Evolutionary conservation across 2,329 filamentous ascomycete species (phyloP).

Genomic region (Boeremia lycopersici): DNA sequence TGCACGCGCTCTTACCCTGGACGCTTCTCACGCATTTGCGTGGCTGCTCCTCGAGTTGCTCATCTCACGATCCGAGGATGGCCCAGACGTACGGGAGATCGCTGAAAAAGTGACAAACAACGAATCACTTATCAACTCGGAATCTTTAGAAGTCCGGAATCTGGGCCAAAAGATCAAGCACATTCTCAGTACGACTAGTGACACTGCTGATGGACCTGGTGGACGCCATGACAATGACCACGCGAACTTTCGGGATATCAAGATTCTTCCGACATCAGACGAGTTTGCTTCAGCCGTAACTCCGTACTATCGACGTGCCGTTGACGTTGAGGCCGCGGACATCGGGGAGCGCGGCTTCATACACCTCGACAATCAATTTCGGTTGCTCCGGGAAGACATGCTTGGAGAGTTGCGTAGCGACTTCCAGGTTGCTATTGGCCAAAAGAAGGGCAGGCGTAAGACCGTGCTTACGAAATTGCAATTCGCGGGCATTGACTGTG

Average conservation of each 20-base stretch:
- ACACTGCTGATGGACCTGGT: slow-evolving; percentile 54
- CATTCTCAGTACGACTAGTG: slow-evolving; percentile 57
- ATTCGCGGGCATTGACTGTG: slow-evolving; percentile 49
- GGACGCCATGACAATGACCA: slow-evolving; percentile 78
- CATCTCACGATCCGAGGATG: slow-evolving; percentile 41
- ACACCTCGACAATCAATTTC: slow-evolving; percentile 74
- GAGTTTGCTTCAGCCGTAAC: slow-evolving; percentile 63
- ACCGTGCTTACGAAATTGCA: slow-evolving; percentile 50
- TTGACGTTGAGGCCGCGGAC: slow-evolving; percentile 54
- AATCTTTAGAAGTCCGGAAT: slow-evolving; percentile 60
- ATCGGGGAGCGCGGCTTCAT: slow-evolving; percentile 48
- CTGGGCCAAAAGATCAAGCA: slow-evolving; percentile 61
- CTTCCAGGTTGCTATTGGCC: slow-evolving; percentile 57
- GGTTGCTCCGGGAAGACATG: slow-evolving; percentile 74
- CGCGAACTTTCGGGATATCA: slow-evolving; percentile 63
- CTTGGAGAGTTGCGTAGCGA: slow-evolving; percentile 69
- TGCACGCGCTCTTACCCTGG: slow-evolving; percentile 26
- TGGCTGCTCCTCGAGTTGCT: slow-evolving; percentile 56
- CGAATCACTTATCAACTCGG: slow-evolving; percentile 30
- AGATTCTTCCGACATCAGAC: slow-evolving; percentile 69
- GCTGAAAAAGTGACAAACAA: slow-evolving; percentile 30
- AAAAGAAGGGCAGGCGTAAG: slow-evolving; percentile 55
- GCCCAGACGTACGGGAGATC: slow-evolving; percentile 33
- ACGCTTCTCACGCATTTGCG: slow-evolving; percentile 42
- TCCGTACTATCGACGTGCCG: slow-evolving; percentile 61